These are phyloP conservation scores for Zygoascus sp. DNA, from an alignment of 1,139 yeast genomes.

Conservation along the genomic window DNA sequence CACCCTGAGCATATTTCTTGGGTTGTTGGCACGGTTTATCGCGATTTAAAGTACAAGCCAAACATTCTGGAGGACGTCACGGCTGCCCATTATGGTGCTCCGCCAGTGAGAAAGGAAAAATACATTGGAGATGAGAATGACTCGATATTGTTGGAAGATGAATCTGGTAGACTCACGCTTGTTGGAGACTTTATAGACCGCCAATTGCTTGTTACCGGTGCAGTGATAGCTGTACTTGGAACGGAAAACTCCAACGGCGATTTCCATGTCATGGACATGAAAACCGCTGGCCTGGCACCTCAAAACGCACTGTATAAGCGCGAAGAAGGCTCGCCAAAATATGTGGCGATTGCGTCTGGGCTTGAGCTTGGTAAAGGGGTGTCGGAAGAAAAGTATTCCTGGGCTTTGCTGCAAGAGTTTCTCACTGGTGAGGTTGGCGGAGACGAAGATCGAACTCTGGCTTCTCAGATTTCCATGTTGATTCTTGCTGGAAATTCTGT, in stretches of 20 bases:
- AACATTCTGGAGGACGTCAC: slow-evolving; percentile 80
- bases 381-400: slow-evolving; percentile 37
- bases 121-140: slow-evolving; percentile 59
- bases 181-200: slow-evolving; percentile 56
- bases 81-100: slow-evolving; percentile 40
- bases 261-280: slow-evolving; percentile 78
- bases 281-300: slow-evolving; percentile 60
- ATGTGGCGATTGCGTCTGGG: slow-evolving; percentile 72
- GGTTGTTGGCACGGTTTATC: slow-evolving; percentile 86
- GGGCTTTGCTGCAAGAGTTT: slow-evolving; percentile 66
- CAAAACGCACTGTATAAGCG: slow-evolving; percentile 41
- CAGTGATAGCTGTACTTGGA: slow-evolving; percentile 80
- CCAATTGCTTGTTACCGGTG: slow-evolving; percentile 72
- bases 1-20: slow-evolving; percentile 66
- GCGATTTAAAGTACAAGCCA: slow-evolving; percentile 81
- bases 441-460: slow-evolving; percentile 29
- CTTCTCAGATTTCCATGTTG: slow-evolving; percentile 46
- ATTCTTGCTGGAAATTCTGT: slow-evolving; percentile 77
- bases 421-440: slow-evolving; percentile 64
- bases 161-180: slow-evolving; percentile 78
- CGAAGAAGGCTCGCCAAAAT: slow-evolving; percentile 16
- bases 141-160: slow-evolving; percentile 78
- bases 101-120: slow-evolving; percentile 37
- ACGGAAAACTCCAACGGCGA: slow-evolving; percentile 79
- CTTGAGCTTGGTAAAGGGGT: slow-evolving; percentile 47